A percentile compares a stretch with the other conserved stretches of the same genome.
These are phyloP conservation scores for Naumovozyma dairenensis DNA, from an alignment of 805 yeast species.

Conservation along the genomic window DNA sequence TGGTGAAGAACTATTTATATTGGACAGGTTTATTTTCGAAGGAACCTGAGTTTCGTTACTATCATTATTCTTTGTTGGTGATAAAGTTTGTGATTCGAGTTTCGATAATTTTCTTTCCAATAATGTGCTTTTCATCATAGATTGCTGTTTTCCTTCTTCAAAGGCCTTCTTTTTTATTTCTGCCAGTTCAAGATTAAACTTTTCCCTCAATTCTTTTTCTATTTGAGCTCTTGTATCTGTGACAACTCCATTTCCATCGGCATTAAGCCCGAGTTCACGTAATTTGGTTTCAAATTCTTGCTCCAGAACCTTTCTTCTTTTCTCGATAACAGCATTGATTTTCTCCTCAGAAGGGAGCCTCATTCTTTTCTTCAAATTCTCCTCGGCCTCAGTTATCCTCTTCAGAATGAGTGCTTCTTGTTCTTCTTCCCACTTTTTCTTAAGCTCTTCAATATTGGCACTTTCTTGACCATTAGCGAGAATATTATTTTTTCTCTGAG, in stretches of 20 bases:
- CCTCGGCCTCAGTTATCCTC: conserved; percentile 34
- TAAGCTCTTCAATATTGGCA: conserved; percentile 13
- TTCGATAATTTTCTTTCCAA: conserved; percentile 24
- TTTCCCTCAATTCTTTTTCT: conserved; percentile 12
- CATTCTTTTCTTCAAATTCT: conserved; percentile 40
- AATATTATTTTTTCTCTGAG: conserved; percentile 14
- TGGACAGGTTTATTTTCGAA: background rate
- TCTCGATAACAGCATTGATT: conserved; percentile 46
- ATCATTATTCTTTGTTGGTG: background rate
- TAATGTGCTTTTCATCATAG: conserved; percentile 24
- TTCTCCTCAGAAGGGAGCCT: conserved; percentile 41
- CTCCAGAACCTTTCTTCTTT: conserved; percentile 25
- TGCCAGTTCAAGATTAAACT: conserved; percentile 12
- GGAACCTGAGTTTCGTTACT: background rate
- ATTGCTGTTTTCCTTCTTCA: conserved; percentile 28
- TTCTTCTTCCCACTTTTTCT: conserved; percentile 32
- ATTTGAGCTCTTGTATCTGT: conserved; percentile 10
- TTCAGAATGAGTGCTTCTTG: conserved; percentile 21
- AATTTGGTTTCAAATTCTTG: conserved; percentile 16
- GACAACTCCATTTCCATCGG: conserved; percentile 5
- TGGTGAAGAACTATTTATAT: background rate
- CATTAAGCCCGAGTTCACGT: conserved; percentile 7
- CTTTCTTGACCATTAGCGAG: background rate
- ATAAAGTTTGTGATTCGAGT: conserved; percentile 18
- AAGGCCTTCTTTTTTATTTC: conserved; percentile 21